Evolutionary conservation across 345 rosid genomes (phyloP).

Genomic region (Populus deltoides): DNA sequence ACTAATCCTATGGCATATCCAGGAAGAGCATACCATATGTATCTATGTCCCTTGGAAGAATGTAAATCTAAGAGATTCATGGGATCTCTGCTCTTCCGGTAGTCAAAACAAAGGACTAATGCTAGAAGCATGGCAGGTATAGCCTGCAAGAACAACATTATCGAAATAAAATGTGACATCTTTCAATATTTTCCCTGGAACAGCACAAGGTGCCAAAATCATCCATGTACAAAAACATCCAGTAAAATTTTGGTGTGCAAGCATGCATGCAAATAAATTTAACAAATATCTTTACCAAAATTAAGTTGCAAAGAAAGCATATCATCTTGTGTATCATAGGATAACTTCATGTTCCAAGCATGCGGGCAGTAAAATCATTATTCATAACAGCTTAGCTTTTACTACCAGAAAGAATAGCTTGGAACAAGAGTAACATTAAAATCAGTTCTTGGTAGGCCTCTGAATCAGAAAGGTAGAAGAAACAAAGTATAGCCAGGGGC

Average conservation of each 20-base stretch:
- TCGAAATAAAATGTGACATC: not conserved
- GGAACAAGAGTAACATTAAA: not conserved
- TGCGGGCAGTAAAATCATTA: not conserved
- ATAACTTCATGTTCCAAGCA: not conserved
- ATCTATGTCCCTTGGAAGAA: conserved; percentile 77
- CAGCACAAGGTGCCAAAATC: not conserved
- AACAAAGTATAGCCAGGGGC: not conserved
- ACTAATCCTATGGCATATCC: conserved; percentile 84
- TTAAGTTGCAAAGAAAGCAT: not conserved
- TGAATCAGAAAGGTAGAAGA: not conserved
- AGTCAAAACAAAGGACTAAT: conserved; percentile 79
- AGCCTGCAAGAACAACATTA: conserved; percentile 53
- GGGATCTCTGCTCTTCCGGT: conserved; percentile 76
- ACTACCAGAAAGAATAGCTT: not conserved
- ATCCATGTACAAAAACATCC: not conserved
- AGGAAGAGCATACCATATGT: conserved; percentile 86
- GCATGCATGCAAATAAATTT: not conserved
- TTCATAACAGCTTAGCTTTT: not conserved
- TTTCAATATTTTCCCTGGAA: not conserved
- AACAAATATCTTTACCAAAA: not conserved
- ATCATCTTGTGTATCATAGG: not conserved
- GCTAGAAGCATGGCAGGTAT: conserved; percentile 95
- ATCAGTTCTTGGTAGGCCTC: not conserved
- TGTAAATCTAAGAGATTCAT: conserved; percentile 59
- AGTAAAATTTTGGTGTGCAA: not conserved